Evolutionary conservation across 2,329 filamentous ascomycete genomes (phyloP), one percentile per base, ranked within the genome.

Genomic region (Botrytis pseudocinerea): DNA sequence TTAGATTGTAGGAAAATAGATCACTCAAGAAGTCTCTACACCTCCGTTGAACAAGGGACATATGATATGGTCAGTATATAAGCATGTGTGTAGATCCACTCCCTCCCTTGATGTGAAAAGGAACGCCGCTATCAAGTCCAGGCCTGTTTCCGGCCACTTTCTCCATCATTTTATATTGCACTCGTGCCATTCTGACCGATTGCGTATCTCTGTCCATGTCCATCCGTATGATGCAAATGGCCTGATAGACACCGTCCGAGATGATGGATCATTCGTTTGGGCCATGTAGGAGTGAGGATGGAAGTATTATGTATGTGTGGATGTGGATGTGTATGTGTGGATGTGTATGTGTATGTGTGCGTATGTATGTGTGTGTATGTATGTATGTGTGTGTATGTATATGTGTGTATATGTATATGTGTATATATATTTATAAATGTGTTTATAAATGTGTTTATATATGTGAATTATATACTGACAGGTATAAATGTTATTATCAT

Each of bases 61-160:
- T 32, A 32, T 32, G 32, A 32, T 32, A 32, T 32, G 32, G 32
- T 32, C 32, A 32, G 32, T 32, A 32, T 32, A 32, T 32, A 32
- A 32, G 32, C 32, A 32, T 32, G 32, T 32, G 4, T 14, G 14
- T 61, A 25, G 48, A 54, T 54, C 48, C 25, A 54, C 51, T 16
- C 16, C 35, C 22, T 16, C 8, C 22, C 12, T 2, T 6, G 25
- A 6, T 25, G 9, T 66, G 61, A 28, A 65, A 51, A 12, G 42
- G 64, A 38, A 66, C 40, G 22, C 8, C 22, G 42, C 32, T 44
- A 38, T 32, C 63, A 35, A 32, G 38, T 48, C 44, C 44, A 48
- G 63, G 20, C 64, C 64, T 35, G 64, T n/a, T 66, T 66, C 64
- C 64, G 44, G 64, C 64, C 64, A 51, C 35, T 38, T 51, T 46